phyloP scores from a whole-genome alignment of 208 protist species.

The Kentomonas sorsogonicus region DNA sequence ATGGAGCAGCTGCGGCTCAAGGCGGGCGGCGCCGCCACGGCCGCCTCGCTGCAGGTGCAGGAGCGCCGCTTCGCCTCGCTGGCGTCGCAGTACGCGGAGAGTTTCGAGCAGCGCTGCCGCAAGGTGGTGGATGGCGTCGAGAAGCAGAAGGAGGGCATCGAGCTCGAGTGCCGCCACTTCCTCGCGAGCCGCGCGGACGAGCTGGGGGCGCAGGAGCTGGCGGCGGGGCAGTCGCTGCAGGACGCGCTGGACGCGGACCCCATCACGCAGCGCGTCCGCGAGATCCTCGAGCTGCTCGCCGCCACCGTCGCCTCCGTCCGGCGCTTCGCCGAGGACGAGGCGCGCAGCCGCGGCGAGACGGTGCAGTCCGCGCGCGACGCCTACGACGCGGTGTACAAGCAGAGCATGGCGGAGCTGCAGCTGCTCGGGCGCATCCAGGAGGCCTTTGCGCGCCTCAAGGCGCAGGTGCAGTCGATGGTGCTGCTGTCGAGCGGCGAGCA shows the following conservation, averaged over 20 bases:
- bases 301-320: constrained; percentile 19
- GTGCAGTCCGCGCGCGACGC: constrained; percentile 14
- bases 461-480: constrained; percentile 60
- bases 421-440: constrained; percentile 58
- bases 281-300: constrained; percentile 22
- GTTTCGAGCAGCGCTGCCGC: constrained; percentile 32
- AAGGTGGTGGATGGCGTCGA: constrained; percentile 21
- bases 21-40: constrained; percentile 35
- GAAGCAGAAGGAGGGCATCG: constrained; percentile 33
- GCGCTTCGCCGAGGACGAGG: constrained; percentile 25
- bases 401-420: constrained; percentile 59
- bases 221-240: constrained; percentile 8
- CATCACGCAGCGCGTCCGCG: constrained; percentile 21
- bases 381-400: constrained; percentile 29
- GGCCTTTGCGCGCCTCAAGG: constrained; percentile 47
- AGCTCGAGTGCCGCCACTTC: constrained; percentile 33
- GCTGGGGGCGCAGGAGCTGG: constrained; percentile 22
- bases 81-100: constrained; percentile 32
- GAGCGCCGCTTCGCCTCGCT: constrained; percentile 43
- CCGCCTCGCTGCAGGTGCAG: constrained; percentile 37
- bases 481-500: constrained; percentile 42
- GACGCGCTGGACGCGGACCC: constrained; percentile 19
- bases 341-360: constrained; percentile 20
- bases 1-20: constrained; percentile 27
- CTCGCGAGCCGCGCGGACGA: constrained; percentile 31